Conservation (phyloP, 2,329 filamentous ascomycete genomes). For the Neonectria punicea region DNA sequence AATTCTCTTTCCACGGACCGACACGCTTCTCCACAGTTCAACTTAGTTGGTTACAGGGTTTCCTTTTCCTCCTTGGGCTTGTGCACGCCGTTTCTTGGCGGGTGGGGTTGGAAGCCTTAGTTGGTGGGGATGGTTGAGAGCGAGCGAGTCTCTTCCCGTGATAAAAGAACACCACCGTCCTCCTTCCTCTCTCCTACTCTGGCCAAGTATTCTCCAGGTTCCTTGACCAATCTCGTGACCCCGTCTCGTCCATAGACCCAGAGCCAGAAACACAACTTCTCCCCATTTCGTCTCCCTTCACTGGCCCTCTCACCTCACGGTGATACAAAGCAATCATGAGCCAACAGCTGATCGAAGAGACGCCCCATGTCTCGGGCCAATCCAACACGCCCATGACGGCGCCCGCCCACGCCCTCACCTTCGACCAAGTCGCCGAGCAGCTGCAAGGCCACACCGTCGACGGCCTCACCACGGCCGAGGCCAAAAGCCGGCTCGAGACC, state of each 20-base stretch:
- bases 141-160: too few relatives aligned
- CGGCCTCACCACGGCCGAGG: conserved; percentile 66
- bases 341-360: conserved; percentile 25
- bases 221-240: not conserved
- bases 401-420: conserved; percentile 36
- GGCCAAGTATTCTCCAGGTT: not conserved
- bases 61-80: not conserved
- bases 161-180: not conserved
- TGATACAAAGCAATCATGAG: conserved; percentile 21
- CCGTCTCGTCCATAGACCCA: not conserved
- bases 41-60: not conserved
- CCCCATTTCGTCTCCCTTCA: not conserved
- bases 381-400: conserved; percentile 38
- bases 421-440: conserved; percentile 32
- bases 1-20: not conserved
- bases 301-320: not conserved
- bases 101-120: not conserved
- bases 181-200: not conserved
- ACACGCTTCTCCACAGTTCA: not conserved
- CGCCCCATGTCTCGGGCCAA: conserved; percentile 36
- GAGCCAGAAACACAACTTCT: not conserved
- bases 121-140: not conserved
- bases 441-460: conserved; percentile 50
- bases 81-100: not conserved
- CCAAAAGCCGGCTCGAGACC: conserved; percentile 63